Base-by-base conservation (phyloP, 257 asterid species). In the Nicotiana otophora region DNA sequence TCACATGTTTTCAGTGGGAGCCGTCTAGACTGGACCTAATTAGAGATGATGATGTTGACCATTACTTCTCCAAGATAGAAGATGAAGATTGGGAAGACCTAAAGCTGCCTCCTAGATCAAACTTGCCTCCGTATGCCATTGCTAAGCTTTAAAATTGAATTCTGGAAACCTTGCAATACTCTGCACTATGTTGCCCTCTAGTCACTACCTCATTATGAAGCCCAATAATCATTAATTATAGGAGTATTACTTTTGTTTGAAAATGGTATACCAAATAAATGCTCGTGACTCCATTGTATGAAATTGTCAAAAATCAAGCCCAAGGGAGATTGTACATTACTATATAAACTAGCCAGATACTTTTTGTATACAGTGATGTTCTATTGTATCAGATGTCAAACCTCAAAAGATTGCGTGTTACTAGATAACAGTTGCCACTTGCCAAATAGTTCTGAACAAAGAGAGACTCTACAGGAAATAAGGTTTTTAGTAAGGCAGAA, bases 41-140 rank as follows among this genome's bases (percentile, higher is more conserved):
- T 66, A 87, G 85, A 16, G 91, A 91, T 10, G 88, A 88, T 64
- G 89, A 88, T 91, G 89, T 92, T 7, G 90, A 87, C 3, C 81
- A 78, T 16, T 92, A 87, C 90, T 93, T 93, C 88, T 87, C 87
- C 10, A 92, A 87, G 85, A 84, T 91, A 54, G 83, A 90, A 0
- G 95, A 89, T n/a, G 84, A 72, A 48, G 94, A 77, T 31, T 91
- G 93, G 95, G 90, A 89, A 77, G 97, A 93, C 84, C 67, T 93
- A 86, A 74, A 91, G 57, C 90, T 92, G 54, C 89, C 91, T 4
- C 78, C 82, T 14, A 87, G 88, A 67, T 64, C 88, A 51, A 81
- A 85, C 17, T 70, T 92, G 48, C 86, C 89, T 68, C 75, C 90
- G 31, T 86, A 86, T 78, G 97, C 94, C 82, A 75, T 91, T 76